Evolutionary conservation across 75 land plant species (phyloP).

Genomic region (Sequoia sempervirens): DNA sequence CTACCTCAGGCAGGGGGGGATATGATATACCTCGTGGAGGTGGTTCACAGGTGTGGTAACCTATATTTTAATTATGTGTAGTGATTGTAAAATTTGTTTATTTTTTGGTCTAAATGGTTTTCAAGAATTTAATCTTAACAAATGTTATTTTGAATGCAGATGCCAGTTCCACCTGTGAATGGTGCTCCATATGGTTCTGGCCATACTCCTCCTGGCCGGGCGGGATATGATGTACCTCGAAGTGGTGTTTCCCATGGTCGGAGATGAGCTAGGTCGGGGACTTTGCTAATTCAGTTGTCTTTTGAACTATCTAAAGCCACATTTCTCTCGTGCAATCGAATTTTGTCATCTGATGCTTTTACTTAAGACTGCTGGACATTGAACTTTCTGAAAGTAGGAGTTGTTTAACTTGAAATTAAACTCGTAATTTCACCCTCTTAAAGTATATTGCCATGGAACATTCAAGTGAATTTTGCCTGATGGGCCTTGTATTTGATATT

Average conservation of each 20-base stretch:
- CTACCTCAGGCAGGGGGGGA: neutral
- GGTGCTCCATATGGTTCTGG: conserved; percentile 2
- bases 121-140: neutral
- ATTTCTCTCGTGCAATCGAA: neutral
- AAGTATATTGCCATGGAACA: neutral
- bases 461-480: neutral
- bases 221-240: conserved; percentile 10
- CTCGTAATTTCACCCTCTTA: neutral
- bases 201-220: neutral
- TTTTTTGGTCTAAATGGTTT: neutral
- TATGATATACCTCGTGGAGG: conserved; percentile 9
- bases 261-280: neutral
- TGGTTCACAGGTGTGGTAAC: conserved; percentile 9
- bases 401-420: neutral
- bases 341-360: neutral
- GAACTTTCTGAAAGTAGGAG: neutral
- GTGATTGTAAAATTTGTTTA: neutral
- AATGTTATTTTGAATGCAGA: neutral
- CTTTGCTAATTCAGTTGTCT: neutral
- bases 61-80: neutral
- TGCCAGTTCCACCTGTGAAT: conserved; percentile 8
- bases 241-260: neutral
- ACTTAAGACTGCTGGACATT: neutral
- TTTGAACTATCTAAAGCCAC: neutral
- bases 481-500: neutral